phyloP scores from a whole-genome alignment of 176 grass and related monocot genomes.

The Themeda triandra region DNA sequence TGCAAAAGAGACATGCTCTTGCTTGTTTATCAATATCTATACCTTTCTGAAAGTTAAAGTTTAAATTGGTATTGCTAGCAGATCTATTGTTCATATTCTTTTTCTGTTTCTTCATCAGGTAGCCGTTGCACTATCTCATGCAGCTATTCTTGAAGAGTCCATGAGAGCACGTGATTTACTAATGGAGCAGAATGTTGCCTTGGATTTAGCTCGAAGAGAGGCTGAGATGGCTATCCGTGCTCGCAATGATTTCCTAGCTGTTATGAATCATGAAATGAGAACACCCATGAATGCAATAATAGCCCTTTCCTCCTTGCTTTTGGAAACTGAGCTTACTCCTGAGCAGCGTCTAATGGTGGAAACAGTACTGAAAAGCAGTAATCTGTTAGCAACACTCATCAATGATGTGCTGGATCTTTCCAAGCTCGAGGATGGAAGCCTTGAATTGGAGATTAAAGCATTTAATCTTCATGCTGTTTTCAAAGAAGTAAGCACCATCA shows the following conservation, averaged over 20 bases:
- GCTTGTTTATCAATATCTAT: background rate
- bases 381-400: constrained; percentile 84
- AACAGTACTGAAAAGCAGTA: constrained; percentile 84
- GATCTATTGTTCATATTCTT: background rate
- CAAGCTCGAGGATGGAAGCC: constrained; percentile 84
- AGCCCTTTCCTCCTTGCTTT: constrained; percentile 82
- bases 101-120: constrained; percentile 51
- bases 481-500: constrained; percentile 50
- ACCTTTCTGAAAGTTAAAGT: background rate
- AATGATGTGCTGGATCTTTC: constrained; percentile 93
- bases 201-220: constrained; percentile 81
- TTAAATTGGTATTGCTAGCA: background rate
- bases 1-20: background rate
- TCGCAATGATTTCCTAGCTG: constrained; percentile 93
- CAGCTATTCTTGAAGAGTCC: constrained; percentile 96
- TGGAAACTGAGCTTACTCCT: constrained; percentile 89
- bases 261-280: constrained; percentile 99
- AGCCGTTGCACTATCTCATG: constrained; percentile 95
- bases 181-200: constrained; percentile 93
- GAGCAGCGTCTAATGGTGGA: constrained; percentile 94
- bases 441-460: constrained; percentile 59
- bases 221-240: constrained; percentile 97
- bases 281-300: constrained; percentile 98
- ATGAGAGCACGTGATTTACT: constrained; percentile 91
- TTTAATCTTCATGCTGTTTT: constrained; percentile 69